Evolutionary conservation across 139 green algal species (phyloP).

Genomic region (Chlorella sorokiniana): DNA sequence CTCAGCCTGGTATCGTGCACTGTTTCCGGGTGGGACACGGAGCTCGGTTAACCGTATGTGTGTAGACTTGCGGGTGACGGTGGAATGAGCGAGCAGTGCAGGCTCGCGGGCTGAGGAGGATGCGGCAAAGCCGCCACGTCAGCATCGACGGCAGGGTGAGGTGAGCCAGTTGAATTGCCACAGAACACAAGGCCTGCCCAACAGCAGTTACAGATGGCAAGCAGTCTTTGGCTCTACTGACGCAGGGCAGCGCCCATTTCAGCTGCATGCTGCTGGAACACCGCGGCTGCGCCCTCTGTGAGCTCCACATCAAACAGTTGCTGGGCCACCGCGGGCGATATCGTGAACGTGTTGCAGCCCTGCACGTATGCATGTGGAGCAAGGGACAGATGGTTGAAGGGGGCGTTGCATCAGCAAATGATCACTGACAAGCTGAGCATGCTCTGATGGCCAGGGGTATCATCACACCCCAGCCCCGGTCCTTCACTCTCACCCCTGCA

Average conservation of each 20-base stretch:
- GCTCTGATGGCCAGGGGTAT: neutral
- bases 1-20: too few relatives aligned
- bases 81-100: too few relatives aligned
- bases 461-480: neutral
- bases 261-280: slow-evolving; percentile 47
- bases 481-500: slow-evolving; percentile 43
- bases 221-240: neutral
- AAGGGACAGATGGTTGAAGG: neutral
- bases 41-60: too few relatives aligned
- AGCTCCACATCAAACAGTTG: slow-evolving; percentile 54
- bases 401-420: neutral
- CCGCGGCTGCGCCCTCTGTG: slow-evolving; percentile 44
- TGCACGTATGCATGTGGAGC: neutral
- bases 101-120: too few relatives aligned
- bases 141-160: too few relatives aligned
- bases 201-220: too few relatives aligned
- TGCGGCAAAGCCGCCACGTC: too few relatives aligned
- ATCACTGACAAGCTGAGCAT: neutral
- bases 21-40: too few relatives aligned
- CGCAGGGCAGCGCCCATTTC: slow-evolving; percentile 35
- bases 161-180: too few relatives aligned
- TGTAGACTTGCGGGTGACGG: too few relatives aligned
- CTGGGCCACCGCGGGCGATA: slow-evolving; percentile 64
- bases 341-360: slow-evolving; percentile 85
- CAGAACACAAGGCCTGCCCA: too few relatives aligned